These are phyloP conservation scores for Cardiospermum halicacabum DNA, from an alignment of 345 rosid species.

Conservation along the genomic window DNA sequence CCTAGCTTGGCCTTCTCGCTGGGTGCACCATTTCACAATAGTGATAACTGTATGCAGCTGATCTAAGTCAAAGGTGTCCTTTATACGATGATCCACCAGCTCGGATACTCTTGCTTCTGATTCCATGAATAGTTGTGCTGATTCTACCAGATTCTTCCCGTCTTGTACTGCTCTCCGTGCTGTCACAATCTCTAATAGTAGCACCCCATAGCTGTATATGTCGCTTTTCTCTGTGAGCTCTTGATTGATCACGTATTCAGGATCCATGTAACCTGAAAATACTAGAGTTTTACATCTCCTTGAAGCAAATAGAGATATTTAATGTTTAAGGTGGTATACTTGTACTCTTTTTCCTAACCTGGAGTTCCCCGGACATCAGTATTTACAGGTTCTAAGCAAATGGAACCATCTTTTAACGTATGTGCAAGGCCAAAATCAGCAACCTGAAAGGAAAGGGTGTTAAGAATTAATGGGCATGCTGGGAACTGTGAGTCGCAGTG, in stretches of 20 bases:
- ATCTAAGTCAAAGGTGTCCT: slow-evolving; percentile 59
- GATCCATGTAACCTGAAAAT: slow-evolving; percentile 89
- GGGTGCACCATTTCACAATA: slow-evolving; percentile 86
- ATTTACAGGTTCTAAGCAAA: slow-evolving; percentile 80
- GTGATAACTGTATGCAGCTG: slow-evolving; percentile 63
- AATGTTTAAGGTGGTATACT: background rate
- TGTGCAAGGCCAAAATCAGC: slow-evolving; percentile 97
- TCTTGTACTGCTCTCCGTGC: slow-evolving; percentile 76
- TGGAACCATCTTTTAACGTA: slow-evolving; percentile 86
- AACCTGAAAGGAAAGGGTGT: slow-evolving; percentile 43
- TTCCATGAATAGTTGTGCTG: slow-evolving; percentile 47
- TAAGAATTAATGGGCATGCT: slow-evolving; percentile 1
- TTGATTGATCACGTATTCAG: slow-evolving; percentile 79
- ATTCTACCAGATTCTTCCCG: slow-evolving; percentile 70
- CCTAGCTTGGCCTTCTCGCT: slow-evolving; percentile 70
- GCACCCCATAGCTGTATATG: slow-evolving; percentile 88
- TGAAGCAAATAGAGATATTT: background rate
- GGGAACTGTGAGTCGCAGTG: background rate
- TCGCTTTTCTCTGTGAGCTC: slow-evolving; percentile 93
- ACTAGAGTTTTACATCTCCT: slow-evolving; percentile 15
- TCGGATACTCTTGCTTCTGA: slow-evolving; percentile 53
- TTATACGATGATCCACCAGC: slow-evolving; percentile 59
- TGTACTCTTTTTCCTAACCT: slow-evolving; percentile 48
- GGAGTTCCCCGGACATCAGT: slow-evolving; percentile 96
- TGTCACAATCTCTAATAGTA: slow-evolving; percentile 75